Base-by-base conservation (phyloP, 2,329 filamentous ascomycete genomes). In the Dactylellina sp. region DNA sequence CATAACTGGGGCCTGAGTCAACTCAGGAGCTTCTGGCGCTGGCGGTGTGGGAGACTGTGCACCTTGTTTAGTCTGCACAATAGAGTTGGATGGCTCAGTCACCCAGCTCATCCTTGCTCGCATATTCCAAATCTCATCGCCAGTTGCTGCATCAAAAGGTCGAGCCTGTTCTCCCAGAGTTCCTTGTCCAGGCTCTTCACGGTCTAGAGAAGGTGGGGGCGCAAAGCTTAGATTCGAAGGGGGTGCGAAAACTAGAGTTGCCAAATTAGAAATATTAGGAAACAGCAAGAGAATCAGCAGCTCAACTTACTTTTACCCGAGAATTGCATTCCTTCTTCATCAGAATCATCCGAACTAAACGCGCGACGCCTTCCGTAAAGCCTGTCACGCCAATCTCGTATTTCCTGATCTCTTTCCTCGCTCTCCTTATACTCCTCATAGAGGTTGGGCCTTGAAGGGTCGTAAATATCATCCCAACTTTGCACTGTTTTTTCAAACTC, bases 391-490 rank as follows among this genome's bases (percentile, higher is more conserved):
- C 93, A 97, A 78, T 96, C 92, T 66, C 87, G 86, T 2, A 93
- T 86, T 80, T 96, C 92, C 16, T 86, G 84, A 71, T 93, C 87
- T 79, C 91, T 90, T 82, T 96, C 93, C 70, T 96, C 92, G 79
- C 92, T 95, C 72, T 89, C 85, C 71, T 91, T 86, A 80, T 95
- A 97, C 79, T 94, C 91, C 63, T 93, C 90, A 55, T 94, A 91
- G 77, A 89, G 93, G 42, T 91, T 96, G 7, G 93, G 93, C 40
- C 91, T 84, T 9, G 89, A 84, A 0, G 92, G 91, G 79, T 97
- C 93, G 80, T 97, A 97, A 22, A 95, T 87, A 80, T 96, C 92
- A 80, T 96, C 91, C 93, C 93, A 97, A 79, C 96, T 89, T n/a
- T 86, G 88, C 50, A 84, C 83, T 4, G 87, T 84, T 76, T 86